A percentile compares a stretch with the other conserved stretches of the same genome.
Evolutionary conservation across 305 asterid species (phyloP).

Genomic region (Euphrasia arctica): DNA sequence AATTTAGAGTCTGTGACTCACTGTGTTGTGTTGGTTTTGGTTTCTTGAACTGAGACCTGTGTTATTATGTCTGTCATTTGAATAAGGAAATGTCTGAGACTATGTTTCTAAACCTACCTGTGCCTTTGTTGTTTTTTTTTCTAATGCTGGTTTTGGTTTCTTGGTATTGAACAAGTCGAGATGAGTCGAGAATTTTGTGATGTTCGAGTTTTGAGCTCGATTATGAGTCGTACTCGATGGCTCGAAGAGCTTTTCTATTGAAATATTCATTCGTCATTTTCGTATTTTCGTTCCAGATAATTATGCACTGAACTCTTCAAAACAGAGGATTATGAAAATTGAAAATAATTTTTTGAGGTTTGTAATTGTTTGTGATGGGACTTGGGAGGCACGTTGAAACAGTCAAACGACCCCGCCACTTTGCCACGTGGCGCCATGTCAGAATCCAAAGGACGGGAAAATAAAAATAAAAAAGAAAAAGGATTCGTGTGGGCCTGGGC

Average conservation of each 20-base stretch:
- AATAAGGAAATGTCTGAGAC: constrained; percentile 12
- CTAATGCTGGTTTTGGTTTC: neutral
- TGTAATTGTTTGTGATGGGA: constrained; percentile 6
- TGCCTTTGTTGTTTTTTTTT: neutral
- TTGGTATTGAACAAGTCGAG: too few species aligned
- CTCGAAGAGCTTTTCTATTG: too few species aligned
- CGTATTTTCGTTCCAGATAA: too few species aligned
- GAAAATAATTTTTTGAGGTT: too few species aligned
- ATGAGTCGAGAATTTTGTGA: too few species aligned
- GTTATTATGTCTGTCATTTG: constrained; percentile 20
- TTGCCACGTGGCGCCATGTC: constrained; percentile 38
- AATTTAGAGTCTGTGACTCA: neutral
- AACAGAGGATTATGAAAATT: too few species aligned
- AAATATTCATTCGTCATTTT: too few species aligned
- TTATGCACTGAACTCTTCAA: too few species aligned
- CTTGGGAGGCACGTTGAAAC: constrained; percentile 33
- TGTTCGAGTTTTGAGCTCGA: too few species aligned
- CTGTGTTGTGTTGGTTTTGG: constrained; percentile 5
- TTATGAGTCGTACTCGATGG: too few species aligned
- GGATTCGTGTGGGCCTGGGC: constrained; percentile 44
- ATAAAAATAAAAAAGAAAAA: neutral
- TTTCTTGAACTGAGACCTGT: constrained; percentile 14
- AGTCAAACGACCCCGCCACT: constrained; percentile 24
- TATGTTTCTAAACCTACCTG: constrained; percentile 4
- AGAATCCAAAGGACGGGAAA: neutral